phyloP scores from a whole-genome alignment of 2,329 filamentous ascomycete species.

The Pyrenophora teres region DNA sequence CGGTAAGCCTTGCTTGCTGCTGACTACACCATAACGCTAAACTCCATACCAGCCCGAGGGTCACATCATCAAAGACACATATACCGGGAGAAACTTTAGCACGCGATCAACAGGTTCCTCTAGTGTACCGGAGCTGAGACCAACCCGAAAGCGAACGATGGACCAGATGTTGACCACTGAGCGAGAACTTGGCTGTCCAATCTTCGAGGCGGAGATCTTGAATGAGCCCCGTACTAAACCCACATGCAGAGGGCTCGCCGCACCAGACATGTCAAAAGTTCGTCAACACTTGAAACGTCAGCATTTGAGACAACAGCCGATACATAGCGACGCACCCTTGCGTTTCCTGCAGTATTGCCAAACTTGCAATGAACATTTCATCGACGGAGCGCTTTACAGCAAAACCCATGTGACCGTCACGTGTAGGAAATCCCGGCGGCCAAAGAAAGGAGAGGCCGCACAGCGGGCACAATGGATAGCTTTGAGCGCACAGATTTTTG shows the following conservation, averaged over 20 bases:
- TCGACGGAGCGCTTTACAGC: conserved; percentile 3
- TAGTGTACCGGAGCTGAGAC: too few species aligned
- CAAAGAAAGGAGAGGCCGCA: not conserved
- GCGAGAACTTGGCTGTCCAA: not conserved
- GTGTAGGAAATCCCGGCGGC: not conserved
- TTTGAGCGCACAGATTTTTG: not conserved
- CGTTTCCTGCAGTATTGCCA: conserved; percentile 12
- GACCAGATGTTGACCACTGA: too few species aligned
- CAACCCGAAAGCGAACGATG: too few species aligned
- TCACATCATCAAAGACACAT: too few species aligned
- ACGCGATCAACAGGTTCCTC: too few species aligned
- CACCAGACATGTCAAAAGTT: conserved; percentile 9
- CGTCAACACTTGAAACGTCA: conserved; percentile 10
- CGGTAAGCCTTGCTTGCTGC: too few species aligned
- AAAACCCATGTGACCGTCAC: not conserved
- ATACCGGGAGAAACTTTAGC: too few species aligned
- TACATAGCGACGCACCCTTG: not conserved
- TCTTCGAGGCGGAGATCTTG: not conserved
- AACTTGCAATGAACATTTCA: conserved; percentile 18
- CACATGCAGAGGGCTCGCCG: not conserved
- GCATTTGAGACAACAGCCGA: too few species aligned
- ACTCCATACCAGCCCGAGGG: too few species aligned
- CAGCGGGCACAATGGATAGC: conserved; percentile 2
- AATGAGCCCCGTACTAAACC: not conserved
- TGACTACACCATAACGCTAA: too few species aligned